These are phyloP conservation scores for Cyberlindnera veronae DNA, from an alignment of 805 yeast genomes.

Conservation along the genomic window DNA sequence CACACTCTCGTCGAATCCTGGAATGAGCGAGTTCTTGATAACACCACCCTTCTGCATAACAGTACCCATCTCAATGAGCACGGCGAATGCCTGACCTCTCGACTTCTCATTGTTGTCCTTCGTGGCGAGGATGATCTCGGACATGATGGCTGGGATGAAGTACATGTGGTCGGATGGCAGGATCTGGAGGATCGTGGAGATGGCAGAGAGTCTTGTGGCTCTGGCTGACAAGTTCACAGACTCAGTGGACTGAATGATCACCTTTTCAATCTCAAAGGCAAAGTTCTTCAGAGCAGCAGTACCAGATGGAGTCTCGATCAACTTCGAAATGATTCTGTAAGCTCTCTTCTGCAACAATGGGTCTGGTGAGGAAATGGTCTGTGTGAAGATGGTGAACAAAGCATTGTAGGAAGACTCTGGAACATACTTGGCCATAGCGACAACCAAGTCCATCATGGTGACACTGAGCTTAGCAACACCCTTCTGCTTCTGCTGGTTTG, in stretches of 20 bases:
- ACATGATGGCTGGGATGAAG: constrained; percentile 76
- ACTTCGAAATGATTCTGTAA: constrained; percentile 68
- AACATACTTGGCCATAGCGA: constrained; percentile 80
- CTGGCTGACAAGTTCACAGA: constrained; percentile 70
- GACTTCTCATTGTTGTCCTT: constrained; percentile 93
- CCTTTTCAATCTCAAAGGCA: constrained; percentile 54
- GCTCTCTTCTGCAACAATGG: constrained; percentile 84
- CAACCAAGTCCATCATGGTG: constrained; percentile 89
- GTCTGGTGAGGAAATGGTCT: constrained; percentile 56
- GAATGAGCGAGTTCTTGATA: constrained; percentile 60
- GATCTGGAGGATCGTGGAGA: constrained; percentile 54
- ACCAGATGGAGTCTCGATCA: constrained; percentile 70
- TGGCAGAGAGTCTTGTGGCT: constrained; percentile 71
- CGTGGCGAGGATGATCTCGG: constrained; percentile 87
- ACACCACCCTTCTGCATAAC: constrained; percentile 66
- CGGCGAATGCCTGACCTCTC: constrained; percentile 72
- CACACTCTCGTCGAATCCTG: constrained; percentile 59
- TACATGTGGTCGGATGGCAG: constrained; percentile 64
- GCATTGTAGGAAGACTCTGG: constrained; percentile 70
- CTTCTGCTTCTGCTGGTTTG: constrained; percentile 31
- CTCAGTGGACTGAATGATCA: constrained; percentile 55
- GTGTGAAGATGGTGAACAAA: constrained; percentile 71
- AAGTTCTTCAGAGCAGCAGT: constrained; percentile 47
- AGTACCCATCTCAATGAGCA: constrained; percentile 76
- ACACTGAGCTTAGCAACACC: constrained; percentile 53